Conservation (phyloP, 2,329 filamentous ascomycete species). For the Paramyrothecium sp. region DNA sequence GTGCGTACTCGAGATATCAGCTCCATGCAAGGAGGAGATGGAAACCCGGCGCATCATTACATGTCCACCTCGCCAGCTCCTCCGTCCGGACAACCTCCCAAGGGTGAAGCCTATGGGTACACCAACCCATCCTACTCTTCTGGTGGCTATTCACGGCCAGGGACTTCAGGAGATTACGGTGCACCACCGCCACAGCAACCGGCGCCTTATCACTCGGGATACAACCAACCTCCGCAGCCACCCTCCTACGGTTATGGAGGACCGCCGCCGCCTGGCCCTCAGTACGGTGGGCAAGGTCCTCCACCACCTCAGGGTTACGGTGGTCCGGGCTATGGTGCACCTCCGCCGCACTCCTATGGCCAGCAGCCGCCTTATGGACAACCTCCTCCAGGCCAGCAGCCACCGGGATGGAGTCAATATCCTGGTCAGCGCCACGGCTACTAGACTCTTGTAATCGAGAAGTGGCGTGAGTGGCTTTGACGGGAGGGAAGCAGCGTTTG, state of each 20-base stretch:
- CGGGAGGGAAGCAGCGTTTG: too few relatives aligned
- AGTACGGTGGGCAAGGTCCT: slow-evolving; percentile 20
- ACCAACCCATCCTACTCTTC: slow-evolving; percentile 27
- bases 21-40: slow-evolving; percentile 51
- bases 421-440: slow-evolving; percentile 36
- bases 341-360: slow-evolving; percentile 17
- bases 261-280: slow-evolving; percentile 22
- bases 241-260: slow-evolving; percentile 20
- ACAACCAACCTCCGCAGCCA: slow-evolving; percentile 26
- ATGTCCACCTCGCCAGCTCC: slow-evolving; percentile 38
- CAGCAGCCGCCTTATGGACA: slow-evolving; percentile 16
- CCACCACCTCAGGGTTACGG: slow-evolving; percentile 26
- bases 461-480: too few relatives aligned
- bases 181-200: slow-evolving; percentile 30
- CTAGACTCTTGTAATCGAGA: slow-evolving; percentile 8
- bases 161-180: slow-evolving; percentile 20
- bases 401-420: slow-evolving; percentile 32
- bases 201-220: slow-evolving; percentile 28
- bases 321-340: slow-evolving; percentile 17
- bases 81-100: slow-evolving; percentile 24
- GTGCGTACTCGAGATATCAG: slow-evolving; percentile 58
- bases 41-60: slow-evolving; percentile 33
- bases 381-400: slow-evolving; percentile 18
- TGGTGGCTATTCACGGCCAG: slow-evolving; percentile 20
- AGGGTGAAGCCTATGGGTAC: slow-evolving; percentile 38